Base-by-base conservation (phyloP, 1,139 yeast genomes). In the Lodderomyces metapsilosis region DNA sequence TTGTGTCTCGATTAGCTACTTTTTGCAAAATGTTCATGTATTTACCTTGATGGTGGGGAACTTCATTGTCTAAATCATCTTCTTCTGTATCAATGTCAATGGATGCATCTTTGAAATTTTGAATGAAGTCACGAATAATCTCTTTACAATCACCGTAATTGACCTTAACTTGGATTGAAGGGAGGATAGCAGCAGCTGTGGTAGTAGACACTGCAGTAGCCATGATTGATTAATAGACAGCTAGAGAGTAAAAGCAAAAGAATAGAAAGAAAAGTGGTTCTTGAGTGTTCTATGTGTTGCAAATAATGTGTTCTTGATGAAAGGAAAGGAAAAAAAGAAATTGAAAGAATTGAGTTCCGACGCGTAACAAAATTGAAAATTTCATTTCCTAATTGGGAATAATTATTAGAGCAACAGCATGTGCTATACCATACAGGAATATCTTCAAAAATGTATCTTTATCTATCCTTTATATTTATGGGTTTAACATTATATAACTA, bases 1-100 rank as follows among this genome's bases (percentile, higher is more conserved):
- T 70, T 22, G 71, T 52, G 49, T 89, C 89, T 54, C 98, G 78
- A 62, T 94, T 88, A 44, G 98, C 91, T 22, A 94, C 75, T 51
- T 79, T 69, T 58, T 88, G 96, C 40, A 92, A 68, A n/a, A 85
- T 50, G 33, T 68, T 71, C 81, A 85, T 68, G 62, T 92, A 92
- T 61, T 92, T 92, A 24, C 45, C 45, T 7, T 42, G 27, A 38
- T 43, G 49, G n/a, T 30, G 12, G 16, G 37, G 45, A n/a, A 34
- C 39, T 13, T 33, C 28, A 6, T 20, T 24, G 5, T 32, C 35
- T 11, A 21, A 18, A n/a, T 33, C 36, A 5, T 13, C 7, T 5
- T 18, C 7, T 7, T 20, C 16, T n/a, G 30, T 31, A 10, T 41
- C 33, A 17, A 46, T 49, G 37, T 57, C 61, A 36, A 50, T 48